A percentile compares a stretch with the other conserved stretches of the same genome.
Evolutionary conservation across 169 alveolate species (phyloP).

Genomic region (Plasmodium berghei): DNA sequence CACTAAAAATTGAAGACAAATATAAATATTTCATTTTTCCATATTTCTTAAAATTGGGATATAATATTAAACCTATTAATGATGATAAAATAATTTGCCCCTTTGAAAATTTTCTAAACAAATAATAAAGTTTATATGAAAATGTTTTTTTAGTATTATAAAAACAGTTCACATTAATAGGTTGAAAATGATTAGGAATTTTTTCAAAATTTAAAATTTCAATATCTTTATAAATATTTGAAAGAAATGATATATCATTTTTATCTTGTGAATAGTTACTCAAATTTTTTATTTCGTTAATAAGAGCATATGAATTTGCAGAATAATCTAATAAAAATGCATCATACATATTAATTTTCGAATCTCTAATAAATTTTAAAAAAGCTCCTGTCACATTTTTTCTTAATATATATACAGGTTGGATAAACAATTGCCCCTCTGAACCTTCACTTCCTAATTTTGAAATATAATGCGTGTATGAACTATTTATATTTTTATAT

Average conservation of each 20-base stretch:
- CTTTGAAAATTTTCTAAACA: constrained; percentile 31
- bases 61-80: constrained; percentile 10
- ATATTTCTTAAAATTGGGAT: constrained; percentile 52
- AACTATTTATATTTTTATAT: constrained; percentile 52
- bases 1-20: constrained; percentile 16
- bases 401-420: constrained; percentile 58
- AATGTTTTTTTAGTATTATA: constrained; percentile 44
- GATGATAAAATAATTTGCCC: constrained; percentile 30
- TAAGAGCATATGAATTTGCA: constrained; percentile 32
- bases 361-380: constrained; percentile 39
- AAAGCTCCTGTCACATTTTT: constrained; percentile 32
- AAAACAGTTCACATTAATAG: constrained; percentile 43
- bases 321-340: constrained; percentile 62
- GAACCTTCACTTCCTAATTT: constrained; percentile 19
- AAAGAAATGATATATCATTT: constrained; percentile 37
- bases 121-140: constrained; percentile 29
- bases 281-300: constrained; percentile 64
- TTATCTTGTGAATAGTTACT: constrained; percentile 60
- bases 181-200: constrained; percentile 52
- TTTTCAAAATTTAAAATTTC: constrained; percentile 66
- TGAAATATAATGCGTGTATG: constrained; percentile 18
- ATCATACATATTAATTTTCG: constrained; percentile 33
- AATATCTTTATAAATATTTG: constrained; percentile 67
- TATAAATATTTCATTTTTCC: constrained; percentile 33
- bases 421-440: constrained; percentile 53